Evolutionary conservation across 1,284 basidiomycete species (phyloP), one percentile per base, ranked within the genome.

Genomic region (Malassezia yamatoensis): DNA sequence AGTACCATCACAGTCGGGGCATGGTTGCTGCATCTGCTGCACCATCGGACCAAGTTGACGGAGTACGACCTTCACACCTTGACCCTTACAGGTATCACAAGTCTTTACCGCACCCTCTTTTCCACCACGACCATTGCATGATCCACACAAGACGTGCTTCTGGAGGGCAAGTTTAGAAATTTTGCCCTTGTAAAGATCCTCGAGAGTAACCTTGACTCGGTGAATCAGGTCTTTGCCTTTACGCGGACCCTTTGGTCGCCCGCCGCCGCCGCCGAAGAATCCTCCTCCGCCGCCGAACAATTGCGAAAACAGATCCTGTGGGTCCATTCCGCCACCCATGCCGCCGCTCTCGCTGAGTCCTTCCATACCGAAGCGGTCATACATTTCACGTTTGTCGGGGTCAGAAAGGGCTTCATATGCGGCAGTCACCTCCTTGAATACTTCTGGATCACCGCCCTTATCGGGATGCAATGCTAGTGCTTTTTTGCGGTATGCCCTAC

Each of bases 11-110:
- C 94, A 99, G 34, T 96, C 91, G 72, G 86, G 84, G 79, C 94
- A 99, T 49, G 85, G 82, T 64, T 90, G 87, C 76, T 98, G 94
- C 70, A 98, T 88, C 78, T 99, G 94, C 78, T 99, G 94, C 68
- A 99, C 90, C 94, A 99, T 99, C 15, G 94, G 94, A 36, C 94
- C 94, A 82, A 94, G 86, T 77, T 96, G 93, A 60, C 94, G 87
- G 59, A 96, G 80, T 54, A 86, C 88, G 68, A 96, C 78, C 77
- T 86, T 88, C 79, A 94, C 79, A 75, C 94, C 94, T 68, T 90
- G 88, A 64, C 94, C 94, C 69, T 80, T 82, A 79, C 94, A 99
- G 18, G 80, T 76, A 47, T 77, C 69, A 77, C 94, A 99, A 45
- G 80, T 76, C 76, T 85, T 83, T 59, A 96, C 90, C 33, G 93